Evolutionary conservation across 2,329 filamentous ascomycete genomes (phyloP), one percentile per base, ranked within the genome.

Genomic region (Rhynchosporium graminicola): DNA sequence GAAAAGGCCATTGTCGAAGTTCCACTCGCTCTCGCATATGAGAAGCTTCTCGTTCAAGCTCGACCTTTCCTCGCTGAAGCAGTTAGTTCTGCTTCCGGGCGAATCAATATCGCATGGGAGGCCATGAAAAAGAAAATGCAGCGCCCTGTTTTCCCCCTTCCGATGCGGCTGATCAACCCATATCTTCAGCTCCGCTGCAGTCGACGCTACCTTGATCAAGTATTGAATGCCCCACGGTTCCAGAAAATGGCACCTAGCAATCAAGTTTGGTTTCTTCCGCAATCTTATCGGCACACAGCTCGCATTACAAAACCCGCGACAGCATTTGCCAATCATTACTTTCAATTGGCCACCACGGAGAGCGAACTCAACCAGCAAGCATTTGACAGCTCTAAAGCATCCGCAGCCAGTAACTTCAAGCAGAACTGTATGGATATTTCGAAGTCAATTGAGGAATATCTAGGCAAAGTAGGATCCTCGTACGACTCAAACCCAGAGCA

Each of bases 401-500:
- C n/a, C 4, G 3, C 26, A 9, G 45, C 45, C 20, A 47, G 3
- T 47, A 20, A 47, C 20, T 47, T 2, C 20, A 29, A 56, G 36
- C 36, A 12, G 15, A 29, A 56, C 12, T 78, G 76, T 57, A 63
- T 70, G 1, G 28, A 69, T 0, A 51, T 80, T 1, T 71, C 75
- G 2, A 38, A 60, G 0, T 65, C 71, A 2, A 79, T 82, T 12
- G 42, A 71, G 0, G 38, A 64, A 0, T 79, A 82, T 58, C 62
- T 80, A 0, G 40, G 69, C 0, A 52, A 65, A 1, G 74, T 78
- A 1, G 65, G 70, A 0, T 65, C 74, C 0, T 67, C 73, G 0
- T 85, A 83, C 63, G 68, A 77, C 0, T 61, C 67, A 3, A 78
- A 82, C 60, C 76, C 80, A 0, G 80, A 83, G 57, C 77, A 82